Evolutionary conservation across 2,329 filamentous ascomycete genomes (phyloP).

Genomic region (Cladophialophora psammophila): DNA sequence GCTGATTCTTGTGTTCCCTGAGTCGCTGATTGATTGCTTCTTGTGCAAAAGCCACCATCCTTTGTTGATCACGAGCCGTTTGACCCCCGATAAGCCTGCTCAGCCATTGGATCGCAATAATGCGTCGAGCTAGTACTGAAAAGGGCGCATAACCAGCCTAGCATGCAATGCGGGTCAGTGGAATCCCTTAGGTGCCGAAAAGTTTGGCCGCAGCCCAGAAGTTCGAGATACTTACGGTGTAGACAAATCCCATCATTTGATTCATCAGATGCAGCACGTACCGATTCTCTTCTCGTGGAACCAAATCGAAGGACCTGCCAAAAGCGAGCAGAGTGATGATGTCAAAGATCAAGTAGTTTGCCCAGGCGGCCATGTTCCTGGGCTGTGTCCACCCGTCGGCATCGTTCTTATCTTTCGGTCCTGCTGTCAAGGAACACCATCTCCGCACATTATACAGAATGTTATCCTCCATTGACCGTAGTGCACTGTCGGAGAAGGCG

Average conservation of each 20-base stretch:
- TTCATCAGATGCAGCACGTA: not conserved
- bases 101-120: not conserved
- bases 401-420: not conserved
- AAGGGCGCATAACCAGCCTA: not conserved
- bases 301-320: not conserved
- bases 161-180: no score
- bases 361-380: not conserved
- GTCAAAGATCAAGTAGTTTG: not conserved
- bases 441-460: not conserved
- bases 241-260: not conserved
- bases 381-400: not conserved
- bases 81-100: not conserved
- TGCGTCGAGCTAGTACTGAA: not conserved
- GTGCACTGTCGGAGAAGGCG: not conserved
- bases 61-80: not conserved
- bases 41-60: not conserved
- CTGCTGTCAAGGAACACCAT: conserved; percentile 1
- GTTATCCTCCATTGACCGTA: not conserved
- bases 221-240: not conserved
- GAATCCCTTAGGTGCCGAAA: no score
- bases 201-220: no score
- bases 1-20: not conserved
- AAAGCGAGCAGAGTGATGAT: conserved; percentile 1
- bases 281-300: not conserved
- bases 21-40: not conserved